Evolutionary conservation across 2,329 filamentous ascomycete genomes (phyloP).

Genomic region (Hirsutella thompsonii): DNA sequence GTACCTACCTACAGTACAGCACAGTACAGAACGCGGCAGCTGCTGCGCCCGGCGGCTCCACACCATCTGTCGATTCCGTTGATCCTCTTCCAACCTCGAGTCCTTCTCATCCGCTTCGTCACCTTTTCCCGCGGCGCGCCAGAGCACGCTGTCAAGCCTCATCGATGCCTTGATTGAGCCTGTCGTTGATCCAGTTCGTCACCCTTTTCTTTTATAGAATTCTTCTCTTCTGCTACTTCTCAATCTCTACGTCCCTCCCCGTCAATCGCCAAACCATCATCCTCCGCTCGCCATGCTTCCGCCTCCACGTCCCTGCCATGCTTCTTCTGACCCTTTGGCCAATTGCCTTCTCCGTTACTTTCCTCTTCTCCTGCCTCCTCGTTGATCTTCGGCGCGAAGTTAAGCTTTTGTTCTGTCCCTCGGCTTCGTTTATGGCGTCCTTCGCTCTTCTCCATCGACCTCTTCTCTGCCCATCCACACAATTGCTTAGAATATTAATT

Average conservation of each 20-base stretch:
- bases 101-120: conserved; percentile 1
- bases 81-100: conserved; percentile 6
- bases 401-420: background rate
- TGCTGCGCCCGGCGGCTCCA: conserved; percentile 3
- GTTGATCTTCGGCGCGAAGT: conserved; percentile 1
- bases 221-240: conserved; percentile 4
- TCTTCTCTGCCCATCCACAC: conserved; percentile 15
- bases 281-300: conserved; percentile 1
- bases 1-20: background rate
- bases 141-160: conserved; percentile 8
- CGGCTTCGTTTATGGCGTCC: background rate
- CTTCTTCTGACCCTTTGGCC: conserved; percentile 6
- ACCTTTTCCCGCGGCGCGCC: conserved; percentile 1
- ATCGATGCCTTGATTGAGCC: conserved; percentile 11
- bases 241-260: conserved; percentile 3
- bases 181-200: conserved; percentile 22
- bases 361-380: conserved; percentile 8
- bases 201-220: conserved; percentile 7
- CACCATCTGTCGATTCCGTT: conserved; percentile 1
- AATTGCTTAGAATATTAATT: conserved; percentile 29
- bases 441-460: conserved; percentile 1
- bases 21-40: conserved; percentile 1
- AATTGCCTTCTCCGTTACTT: background rate
- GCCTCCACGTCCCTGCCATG: background rate
- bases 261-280: conserved; percentile 5